phyloP scores from a whole-genome alignment of 1,139 yeast species.

The Spathaspora sp. region DNA sequence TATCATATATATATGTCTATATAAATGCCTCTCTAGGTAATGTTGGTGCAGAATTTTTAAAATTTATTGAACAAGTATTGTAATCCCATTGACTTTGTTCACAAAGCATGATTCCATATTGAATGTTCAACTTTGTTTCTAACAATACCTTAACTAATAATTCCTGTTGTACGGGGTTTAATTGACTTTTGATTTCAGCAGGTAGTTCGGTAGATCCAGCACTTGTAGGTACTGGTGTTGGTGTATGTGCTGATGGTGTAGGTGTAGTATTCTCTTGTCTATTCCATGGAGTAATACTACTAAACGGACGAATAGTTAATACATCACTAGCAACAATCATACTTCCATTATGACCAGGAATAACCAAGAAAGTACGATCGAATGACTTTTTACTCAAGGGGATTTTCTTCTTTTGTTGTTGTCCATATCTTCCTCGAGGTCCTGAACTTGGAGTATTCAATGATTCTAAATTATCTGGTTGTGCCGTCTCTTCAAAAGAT shows the following conservation, averaged over 20 bases:
- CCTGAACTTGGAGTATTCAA: conserved; percentile 15
- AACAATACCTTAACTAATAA: conserved; percentile 62
- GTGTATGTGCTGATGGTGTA: conserved; percentile 2
- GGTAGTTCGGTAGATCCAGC: conserved; percentile 41
- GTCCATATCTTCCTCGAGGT: conserved; percentile 33
- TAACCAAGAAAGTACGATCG: conserved; percentile 80
- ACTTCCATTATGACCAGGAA: conserved; percentile 67
- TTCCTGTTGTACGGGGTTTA: conserved; percentile 62
- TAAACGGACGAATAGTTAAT: conserved; percentile 63
- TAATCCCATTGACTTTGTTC: conserved; percentile 89
- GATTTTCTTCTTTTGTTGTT: conserved; percentile 25
- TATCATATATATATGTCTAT: conserved; percentile 3
- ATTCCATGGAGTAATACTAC: conserved; percentile 62
- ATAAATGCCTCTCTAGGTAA: conserved; percentile 45
- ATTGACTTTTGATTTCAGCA: conserved; percentile 51
- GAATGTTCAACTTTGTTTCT: conserved; percentile 75
- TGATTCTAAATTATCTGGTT: conserved; percentile 41
- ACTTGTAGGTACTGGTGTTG: conserved; percentile 9
- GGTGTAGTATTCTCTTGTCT: conserved; percentile 10
- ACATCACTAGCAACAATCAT: conserved; percentile 86
- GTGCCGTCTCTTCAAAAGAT: conserved; percentile 65
- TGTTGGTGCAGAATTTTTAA: conserved; percentile 57
- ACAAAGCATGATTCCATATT: conserved; percentile 80
- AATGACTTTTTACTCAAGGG: conserved; percentile 70
- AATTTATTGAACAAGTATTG: conserved; percentile 66